A percentile compares a stretch with the other conserved stretches of the same genome.
Conservation (phyloP, 495 filamentous ascomycete species). For the Penicillium crystallinum region DNA sequence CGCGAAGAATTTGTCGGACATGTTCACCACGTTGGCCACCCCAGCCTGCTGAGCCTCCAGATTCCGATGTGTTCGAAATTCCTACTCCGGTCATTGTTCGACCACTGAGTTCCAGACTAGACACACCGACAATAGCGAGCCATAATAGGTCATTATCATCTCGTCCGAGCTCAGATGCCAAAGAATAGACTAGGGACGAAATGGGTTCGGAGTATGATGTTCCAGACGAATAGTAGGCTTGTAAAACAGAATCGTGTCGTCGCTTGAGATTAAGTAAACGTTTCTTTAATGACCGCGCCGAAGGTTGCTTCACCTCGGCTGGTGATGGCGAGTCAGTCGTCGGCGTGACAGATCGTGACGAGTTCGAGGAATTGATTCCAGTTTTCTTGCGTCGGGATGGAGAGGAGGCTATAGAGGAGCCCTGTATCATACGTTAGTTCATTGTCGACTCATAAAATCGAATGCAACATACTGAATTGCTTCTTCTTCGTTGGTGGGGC, state of each 20-base stretch:
- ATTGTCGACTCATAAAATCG: background rate
- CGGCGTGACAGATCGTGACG: conserved; percentile 43
- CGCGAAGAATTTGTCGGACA: conserved; percentile 77
- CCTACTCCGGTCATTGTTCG: conserved; percentile 75
- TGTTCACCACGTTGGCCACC: conserved; percentile 76
- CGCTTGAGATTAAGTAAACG: conserved; percentile 67
- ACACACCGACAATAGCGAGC: conserved; percentile 88
- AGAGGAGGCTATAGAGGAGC: conserved; percentile 48
- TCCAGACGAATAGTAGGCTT: conserved; percentile 77
- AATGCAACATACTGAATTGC: conserved; percentile 65
- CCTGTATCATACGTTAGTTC: conserved; percentile 46
- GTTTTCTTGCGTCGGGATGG: conserved; percentile 38
- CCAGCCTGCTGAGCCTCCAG: conserved; percentile 67
- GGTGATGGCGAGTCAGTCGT: conserved; percentile 50
- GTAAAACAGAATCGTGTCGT: conserved; percentile 68
- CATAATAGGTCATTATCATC: conserved; percentile 97
- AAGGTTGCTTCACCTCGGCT: conserved; percentile 56
- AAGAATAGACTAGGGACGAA: conserved; percentile 85
- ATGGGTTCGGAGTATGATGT: conserved; percentile 93
- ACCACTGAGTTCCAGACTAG: conserved; percentile 86
- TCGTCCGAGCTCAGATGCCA: conserved; percentile 89
- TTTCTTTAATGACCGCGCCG: conserved; percentile 62
- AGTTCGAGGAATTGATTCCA: conserved; percentile 38
- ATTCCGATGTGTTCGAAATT: conserved; percentile 54
- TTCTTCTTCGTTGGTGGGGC: conserved; percentile 72